These are phyloP conservation scores for Papiliotrema terrestris DNA, from an alignment of 1,284 basidiomycete genomes.

Conservation along the genomic window DNA sequence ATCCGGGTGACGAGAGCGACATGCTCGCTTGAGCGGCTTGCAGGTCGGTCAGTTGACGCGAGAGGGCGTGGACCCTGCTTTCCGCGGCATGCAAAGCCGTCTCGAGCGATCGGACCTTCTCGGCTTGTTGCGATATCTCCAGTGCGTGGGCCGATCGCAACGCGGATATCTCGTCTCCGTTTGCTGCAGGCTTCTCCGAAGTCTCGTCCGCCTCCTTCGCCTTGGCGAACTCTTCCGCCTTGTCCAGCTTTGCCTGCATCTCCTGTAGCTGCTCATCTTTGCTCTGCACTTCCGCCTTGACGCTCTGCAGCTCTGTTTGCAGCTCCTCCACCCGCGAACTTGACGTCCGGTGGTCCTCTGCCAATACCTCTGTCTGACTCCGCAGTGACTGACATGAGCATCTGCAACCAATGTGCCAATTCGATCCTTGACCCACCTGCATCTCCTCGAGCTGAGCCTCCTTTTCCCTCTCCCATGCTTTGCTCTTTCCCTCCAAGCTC, in stretches of 20 bases:
- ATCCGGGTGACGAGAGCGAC: constrained; percentile 11
- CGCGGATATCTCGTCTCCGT: background rate
- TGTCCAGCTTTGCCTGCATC: no score
- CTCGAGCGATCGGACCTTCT: constrained; percentile 70
- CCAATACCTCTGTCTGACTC: constrained; percentile 18
- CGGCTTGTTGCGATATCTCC: constrained; percentile 71
- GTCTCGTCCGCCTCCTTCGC: no score
- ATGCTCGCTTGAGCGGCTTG: constrained; percentile 2
- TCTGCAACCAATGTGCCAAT: background rate
- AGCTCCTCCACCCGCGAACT: background rate
- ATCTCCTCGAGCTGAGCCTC: constrained; percentile 21
- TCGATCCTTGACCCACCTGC: constrained; percentile 12
- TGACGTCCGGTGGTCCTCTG: constrained; percentile 9
- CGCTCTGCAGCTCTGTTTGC: background rate
- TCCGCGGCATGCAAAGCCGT: constrained; percentile 67
- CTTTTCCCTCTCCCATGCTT: constrained; percentile 26
- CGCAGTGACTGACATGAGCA: constrained; percentile 1
- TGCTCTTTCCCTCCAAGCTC: constrained; percentile 27
- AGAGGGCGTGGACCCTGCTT: constrained; percentile 63
- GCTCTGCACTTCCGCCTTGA: background rate
- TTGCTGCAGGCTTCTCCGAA: no score
- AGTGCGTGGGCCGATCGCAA: constrained; percentile 55
- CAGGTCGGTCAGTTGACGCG: constrained; percentile 56
- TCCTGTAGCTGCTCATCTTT: no score
- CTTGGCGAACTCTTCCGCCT: no score